A percentile compares a stretch with the other conserved stretches of the same genome.
Conservation (phyloP, 805 yeast genomes). For the Wickerhamiella cacticola region DNA sequence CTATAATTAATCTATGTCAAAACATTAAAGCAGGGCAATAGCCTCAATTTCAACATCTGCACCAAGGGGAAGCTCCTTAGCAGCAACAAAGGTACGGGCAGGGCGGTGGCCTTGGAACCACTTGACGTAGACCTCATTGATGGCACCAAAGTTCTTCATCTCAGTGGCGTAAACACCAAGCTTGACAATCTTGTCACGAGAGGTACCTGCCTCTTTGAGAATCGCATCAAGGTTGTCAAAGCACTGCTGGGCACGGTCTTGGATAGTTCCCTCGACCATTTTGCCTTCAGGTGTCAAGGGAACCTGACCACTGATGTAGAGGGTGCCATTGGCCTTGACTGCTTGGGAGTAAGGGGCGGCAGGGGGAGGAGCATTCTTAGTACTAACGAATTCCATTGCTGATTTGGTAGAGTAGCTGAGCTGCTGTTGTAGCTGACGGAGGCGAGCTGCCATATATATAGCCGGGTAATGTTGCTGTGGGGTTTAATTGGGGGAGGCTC, state of each 20-base stretch:
- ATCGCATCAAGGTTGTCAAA: constrained; percentile 40
- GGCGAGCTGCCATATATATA: constrained; percentile 5
- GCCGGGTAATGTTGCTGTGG: constrained; percentile 5
- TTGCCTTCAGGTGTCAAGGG: constrained; percentile 74
- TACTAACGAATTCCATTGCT: constrained; percentile 21
- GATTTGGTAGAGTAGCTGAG: constrained; percentile 9
- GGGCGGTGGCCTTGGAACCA: constrained; percentile 39
- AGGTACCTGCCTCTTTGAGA: constrained; percentile 74
- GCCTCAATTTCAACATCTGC: constrained; percentile 84
- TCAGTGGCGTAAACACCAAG: constrained; percentile 84
- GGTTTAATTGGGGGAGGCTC: neutral
- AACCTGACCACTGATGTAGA: constrained; percentile 91
- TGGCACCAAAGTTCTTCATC: constrained; percentile 71
- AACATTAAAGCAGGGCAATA: constrained; percentile 65
- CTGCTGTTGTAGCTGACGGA: constrained; percentile 9
- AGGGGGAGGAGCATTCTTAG: constrained; percentile 84
- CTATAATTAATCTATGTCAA: constrained; percentile 2
- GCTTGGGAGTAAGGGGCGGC: constrained; percentile 97
- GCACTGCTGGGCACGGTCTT: constrained; percentile 32
- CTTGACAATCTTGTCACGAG: constrained; percentile 74
- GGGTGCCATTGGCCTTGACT: constrained; percentile 72
- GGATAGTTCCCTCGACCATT: constrained; percentile 62
- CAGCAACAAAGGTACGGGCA: constrained; percentile 97
- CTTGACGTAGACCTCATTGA: constrained; percentile 69
- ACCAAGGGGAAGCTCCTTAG: constrained; percentile 77